Conservation (phyloP, 345 rosid species). For the Eucalyptus globulus region DNA sequence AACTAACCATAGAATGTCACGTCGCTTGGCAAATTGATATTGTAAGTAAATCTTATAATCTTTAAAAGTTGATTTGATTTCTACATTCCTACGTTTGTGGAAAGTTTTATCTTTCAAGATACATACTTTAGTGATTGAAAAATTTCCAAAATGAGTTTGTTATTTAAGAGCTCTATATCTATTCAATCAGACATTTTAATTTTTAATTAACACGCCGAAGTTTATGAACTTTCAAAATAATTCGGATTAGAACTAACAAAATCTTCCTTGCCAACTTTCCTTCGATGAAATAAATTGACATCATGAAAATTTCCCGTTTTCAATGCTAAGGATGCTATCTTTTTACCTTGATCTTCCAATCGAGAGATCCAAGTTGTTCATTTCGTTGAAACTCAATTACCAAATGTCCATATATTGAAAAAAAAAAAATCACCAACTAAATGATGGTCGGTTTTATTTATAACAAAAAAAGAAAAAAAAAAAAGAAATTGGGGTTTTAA, state of each 20-base stretch:
- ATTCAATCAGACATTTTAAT: background rate
- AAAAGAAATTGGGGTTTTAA: background rate
- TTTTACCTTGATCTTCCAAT: background rate
- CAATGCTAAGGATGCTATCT: fast-evolving
- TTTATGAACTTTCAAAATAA: no score
- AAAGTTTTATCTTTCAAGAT: no score
- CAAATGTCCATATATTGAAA: background rate
- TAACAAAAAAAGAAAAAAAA: background rate
- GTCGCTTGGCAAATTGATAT: background rate
- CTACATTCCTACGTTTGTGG: no score
- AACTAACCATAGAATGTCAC: background rate
- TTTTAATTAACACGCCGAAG: background rate
- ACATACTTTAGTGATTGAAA: no score
- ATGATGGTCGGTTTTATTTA: background rate
- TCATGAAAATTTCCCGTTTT: background rate
- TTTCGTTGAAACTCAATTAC: background rate
- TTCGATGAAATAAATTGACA: background rate
- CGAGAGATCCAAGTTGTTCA: background rate
- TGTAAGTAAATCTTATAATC: background rate
- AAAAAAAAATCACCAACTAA: background rate
- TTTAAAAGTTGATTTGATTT: no score
- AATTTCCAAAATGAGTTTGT: fast-evolving
- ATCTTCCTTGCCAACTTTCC: background rate
- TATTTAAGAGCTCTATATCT: background rate
- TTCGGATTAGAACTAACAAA: no score